A percentile compares a stretch with the other conserved stretches of the same genome.
Conservation (phyloP, 1,284 basidiomycete species). For the Macrocystidia cucumis region DNA sequence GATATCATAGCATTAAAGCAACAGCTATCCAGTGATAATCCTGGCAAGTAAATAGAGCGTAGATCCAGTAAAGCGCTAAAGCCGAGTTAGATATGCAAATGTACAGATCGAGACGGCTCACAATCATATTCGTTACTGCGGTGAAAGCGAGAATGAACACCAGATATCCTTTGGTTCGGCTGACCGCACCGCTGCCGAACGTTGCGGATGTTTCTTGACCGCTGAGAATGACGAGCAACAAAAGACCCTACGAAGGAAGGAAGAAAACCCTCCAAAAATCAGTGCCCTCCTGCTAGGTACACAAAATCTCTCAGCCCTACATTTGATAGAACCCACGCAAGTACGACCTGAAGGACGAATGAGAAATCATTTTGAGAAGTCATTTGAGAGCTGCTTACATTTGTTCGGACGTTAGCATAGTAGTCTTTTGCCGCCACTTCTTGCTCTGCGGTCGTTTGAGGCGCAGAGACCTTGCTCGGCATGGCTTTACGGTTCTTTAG, state of each 20-base stretch:
- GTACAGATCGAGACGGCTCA: slow-evolving; percentile 18
- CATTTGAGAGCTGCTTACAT: slow-evolving; percentile 38
- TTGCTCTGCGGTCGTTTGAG: slow-evolving; percentile 42
- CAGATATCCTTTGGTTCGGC: slow-evolving; percentile 68
- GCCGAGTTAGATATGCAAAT: slow-evolving; percentile 2
- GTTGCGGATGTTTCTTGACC: slow-evolving; percentile 46
- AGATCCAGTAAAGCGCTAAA: slow-evolving; percentile 37
- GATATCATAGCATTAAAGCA: slow-evolving; percentile 3
- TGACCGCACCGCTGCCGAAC: slow-evolving; percentile 49
- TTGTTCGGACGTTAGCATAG: slow-evolving; percentile 87
- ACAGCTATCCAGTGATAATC: slow-evolving; percentile 33
- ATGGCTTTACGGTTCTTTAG: slow-evolving; percentile 65
- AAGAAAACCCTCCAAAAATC: background rate
- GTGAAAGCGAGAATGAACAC: slow-evolving; percentile 77
- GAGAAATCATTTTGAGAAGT: background rate
- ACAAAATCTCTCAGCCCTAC: no score
- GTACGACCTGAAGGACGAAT: slow-evolving; percentile 45
- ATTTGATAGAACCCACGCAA: slow-evolving; percentile 83
- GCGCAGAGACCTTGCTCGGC: slow-evolving; percentile 18
- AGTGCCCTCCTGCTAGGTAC: no score
- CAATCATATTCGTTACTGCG: slow-evolving; percentile 64
- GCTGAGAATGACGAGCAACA: slow-evolving; percentile 69
- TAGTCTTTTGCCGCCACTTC: slow-evolving; percentile 81
- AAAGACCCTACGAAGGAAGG: slow-evolving; percentile 43
- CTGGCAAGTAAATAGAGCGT: slow-evolving; percentile 37